Base-by-base conservation (phyloP, 2,329 filamentous ascomycete genomes). In the Mycocentrospora acerina region DNA sequence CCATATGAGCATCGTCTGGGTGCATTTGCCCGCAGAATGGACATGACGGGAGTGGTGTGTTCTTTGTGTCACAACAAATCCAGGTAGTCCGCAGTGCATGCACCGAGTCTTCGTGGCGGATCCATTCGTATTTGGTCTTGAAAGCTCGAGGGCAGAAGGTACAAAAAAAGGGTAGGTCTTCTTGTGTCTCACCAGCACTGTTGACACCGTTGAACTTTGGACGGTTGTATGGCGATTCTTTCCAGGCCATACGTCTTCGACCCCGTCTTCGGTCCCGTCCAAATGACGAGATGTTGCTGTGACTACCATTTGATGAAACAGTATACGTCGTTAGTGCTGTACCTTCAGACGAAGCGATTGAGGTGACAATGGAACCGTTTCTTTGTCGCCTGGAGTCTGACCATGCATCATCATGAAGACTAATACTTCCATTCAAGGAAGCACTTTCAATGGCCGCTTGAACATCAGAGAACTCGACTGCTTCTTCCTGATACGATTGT, bases 121-220 rank as follows among this genome's bases (percentile, higher is more conserved):
- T 51, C 63, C 63, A 67, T 42, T 65, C 60, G 30, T 66, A 66
- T 25, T 66, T 67, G 4, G 60, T 64, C 28, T 61, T 62, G 49
- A 66, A 67, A 3, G 63, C 59, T 24, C 61, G 51, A 3, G 59
- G 59, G 30, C 63, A 67, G 33, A 66, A 67, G 2, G 63, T 67
- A 37, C 63, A 67, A 32, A 59, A 64, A 42, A 64, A 67, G 6
- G 60, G 56, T 3, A 66, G 43, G n/a, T 63, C 57, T 32, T 60
- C 45, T 24, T 59, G 51, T 29, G 55, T 55, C 7, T 58, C 47
- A 11, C 60, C 61, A 17, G 59, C 52, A 25, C 49, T 60, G 28
- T 65, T 58, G 14, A 63, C 46, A 2, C 60, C 60, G 16, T 59
- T 60, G 37, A 57, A 47, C 22, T 58, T 59, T 11, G 54, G 48